Percentiles rank a stretch among this genome's conserved stretches.
Conservation (phyloP, 108 stramenopile species). For the Conticribra weissflogii region DNA sequence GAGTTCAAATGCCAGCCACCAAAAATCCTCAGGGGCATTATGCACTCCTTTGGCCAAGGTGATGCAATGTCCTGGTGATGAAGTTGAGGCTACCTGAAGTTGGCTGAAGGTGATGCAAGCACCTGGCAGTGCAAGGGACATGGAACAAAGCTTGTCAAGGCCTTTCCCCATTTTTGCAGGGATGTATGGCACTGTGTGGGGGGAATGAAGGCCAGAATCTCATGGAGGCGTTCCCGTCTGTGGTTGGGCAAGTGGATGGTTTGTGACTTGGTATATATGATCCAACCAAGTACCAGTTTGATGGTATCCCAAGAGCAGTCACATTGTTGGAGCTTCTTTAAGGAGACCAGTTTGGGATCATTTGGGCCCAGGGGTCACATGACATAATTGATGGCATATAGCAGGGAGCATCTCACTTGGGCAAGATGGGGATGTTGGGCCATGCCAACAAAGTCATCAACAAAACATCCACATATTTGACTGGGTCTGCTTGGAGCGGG, state of each 20-base stretch:
- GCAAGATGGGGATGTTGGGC: neutral
- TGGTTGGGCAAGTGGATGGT: constrained; percentile 6
- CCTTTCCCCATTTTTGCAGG: too few species aligned
- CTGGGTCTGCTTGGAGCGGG: neutral
- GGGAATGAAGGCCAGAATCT: neutral
- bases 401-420: neutral
- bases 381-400: constrained; percentile 17
- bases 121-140: too few species aligned
- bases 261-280: neutral
- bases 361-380: neutral
- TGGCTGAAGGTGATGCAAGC: too few species aligned
- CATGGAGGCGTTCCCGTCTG: neutral
- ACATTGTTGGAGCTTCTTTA: constrained; percentile 13
- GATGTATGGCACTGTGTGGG: neutral
- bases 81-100: too few species aligned
- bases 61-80: too few species aligned
- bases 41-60: too few species aligned
- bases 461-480: neutral
- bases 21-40: too few species aligned
- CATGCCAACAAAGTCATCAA: neutral
- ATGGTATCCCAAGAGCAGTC: constrained; percentile 9
- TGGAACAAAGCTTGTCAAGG: too few species aligned
- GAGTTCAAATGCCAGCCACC: too few species aligned
- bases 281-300: constrained; percentile 14
- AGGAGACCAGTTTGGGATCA: constrained; percentile 1